These are phyloP conservation scores for Xerocomellus intermedius DNA, from an alignment of 768 basidiomycete species.

Conservation along the genomic window DNA sequence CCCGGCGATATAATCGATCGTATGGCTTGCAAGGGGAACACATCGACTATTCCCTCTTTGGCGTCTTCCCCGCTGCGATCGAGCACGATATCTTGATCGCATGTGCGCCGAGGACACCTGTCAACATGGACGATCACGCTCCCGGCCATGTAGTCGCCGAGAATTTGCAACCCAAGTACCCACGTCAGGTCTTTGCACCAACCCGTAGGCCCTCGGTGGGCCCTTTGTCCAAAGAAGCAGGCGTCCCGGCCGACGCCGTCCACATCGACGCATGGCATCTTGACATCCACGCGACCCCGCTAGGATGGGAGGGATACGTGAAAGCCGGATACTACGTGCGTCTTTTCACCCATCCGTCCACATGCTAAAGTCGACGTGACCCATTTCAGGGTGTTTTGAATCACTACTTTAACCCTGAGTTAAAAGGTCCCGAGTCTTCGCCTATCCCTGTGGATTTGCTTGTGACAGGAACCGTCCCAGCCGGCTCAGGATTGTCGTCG, in stretches of 20 bases:
- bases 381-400: slow-evolving; percentile 61
- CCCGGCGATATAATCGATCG: not conserved
- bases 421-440: slow-evolving; percentile 10
- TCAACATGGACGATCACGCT: slow-evolving; percentile 16
- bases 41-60: slow-evolving; percentile 82
- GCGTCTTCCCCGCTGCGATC: slow-evolving; percentile 81
- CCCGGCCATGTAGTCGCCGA: slow-evolving; percentile 61
- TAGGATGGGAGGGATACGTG: slow-evolving; percentile 86
- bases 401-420: slow-evolving; percentile 46
- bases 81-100: slow-evolving; percentile 85
- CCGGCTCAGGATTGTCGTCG: slow-evolving; percentile 84
- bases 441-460: slow-evolving; percentile 71
- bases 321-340: slow-evolving; percentile 82
- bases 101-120: slow-evolving; percentile 45
- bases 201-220: slow-evolving; percentile 29
- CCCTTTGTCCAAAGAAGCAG: slow-evolving; percentile 29
- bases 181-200: slow-evolving; percentile 58
- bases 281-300: slow-evolving; percentile 59
- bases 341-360: not conserved
- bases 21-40: slow-evolving; percentile 61
- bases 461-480: slow-evolving; percentile 79
- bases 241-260: slow-evolving; percentile 33
- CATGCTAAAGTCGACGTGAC: not conserved
- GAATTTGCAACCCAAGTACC: slow-evolving; percentile 62
- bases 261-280: slow-evolving; percentile 63